Percentiles rank a stretch among this genome's conserved stretches.
phyloP scores from a whole-genome alignment of 2,329 filamentous ascomycete genomes.

The Colletotrichum aenigma region DNA sequence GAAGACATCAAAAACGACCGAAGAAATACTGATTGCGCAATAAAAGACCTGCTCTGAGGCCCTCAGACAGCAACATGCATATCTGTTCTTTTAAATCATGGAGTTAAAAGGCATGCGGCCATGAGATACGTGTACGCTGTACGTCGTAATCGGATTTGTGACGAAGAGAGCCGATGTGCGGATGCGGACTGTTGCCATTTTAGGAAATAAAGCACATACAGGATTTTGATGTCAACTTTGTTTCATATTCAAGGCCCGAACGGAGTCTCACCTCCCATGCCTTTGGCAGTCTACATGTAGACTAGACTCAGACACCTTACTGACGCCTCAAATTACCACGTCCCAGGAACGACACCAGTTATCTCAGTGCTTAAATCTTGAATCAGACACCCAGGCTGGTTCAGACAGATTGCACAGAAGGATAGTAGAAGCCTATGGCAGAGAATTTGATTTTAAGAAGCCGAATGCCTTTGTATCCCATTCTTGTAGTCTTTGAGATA shows the following conservation, averaged over 20 bases:
- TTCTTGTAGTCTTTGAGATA: neutral
- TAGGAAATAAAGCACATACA: neutral
- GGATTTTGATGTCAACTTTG: neutral
- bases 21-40: neutral
- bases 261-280: neutral
- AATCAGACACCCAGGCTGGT: neutral
- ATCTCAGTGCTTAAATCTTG: neutral
- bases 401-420: neutral
- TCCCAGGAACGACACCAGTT: neutral
- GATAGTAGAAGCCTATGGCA: neutral
- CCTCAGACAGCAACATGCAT: slow-evolving; percentile 14
- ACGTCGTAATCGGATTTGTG: neutral
- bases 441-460: neutral
- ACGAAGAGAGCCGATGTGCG: neutral
- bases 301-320: neutral
- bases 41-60: slow-evolving; percentile 8
- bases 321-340: neutral
- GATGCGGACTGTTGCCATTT: neutral
- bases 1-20: too few species aligned
- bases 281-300: neutral
- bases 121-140: neutral
- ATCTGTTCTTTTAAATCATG: slow-evolving; percentile 13
- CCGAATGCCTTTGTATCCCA: neutral
- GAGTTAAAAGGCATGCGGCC: neutral
- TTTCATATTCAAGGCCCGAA: neutral